phyloP scores from a whole-genome alignment of 1,139 yeast genomes.

The Hemisphaericaspora subhashii region DNA sequence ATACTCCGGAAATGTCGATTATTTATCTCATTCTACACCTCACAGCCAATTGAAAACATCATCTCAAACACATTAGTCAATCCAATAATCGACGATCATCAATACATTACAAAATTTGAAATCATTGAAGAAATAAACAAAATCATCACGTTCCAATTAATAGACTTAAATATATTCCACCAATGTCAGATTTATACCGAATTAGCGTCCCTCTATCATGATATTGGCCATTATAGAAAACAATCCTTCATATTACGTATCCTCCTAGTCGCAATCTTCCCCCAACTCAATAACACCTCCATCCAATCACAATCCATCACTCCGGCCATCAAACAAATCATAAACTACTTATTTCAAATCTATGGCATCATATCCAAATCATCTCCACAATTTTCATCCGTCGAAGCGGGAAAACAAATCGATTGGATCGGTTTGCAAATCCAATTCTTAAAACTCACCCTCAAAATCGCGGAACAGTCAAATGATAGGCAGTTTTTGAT shows the following conservation, averaged over 20 bases:
- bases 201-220: slow-evolving; percentile 64
- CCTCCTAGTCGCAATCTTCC: slow-evolving; percentile 52
- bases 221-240: slow-evolving; percentile 64
- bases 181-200: slow-evolving; percentile 65
- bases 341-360: slow-evolving; percentile 39
- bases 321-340: slow-evolving; percentile 31
- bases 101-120: slow-evolving; percentile 31
- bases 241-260: slow-evolving; percentile 68
- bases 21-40: slow-evolving; percentile 52
- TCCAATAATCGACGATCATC: slow-evolving; percentile 24
- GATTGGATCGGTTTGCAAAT: slow-evolving; percentile 62
- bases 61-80: slow-evolving; percentile 2
- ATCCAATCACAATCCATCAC: slow-evolving; percentile 2
- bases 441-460: slow-evolving; percentile 54
- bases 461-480: slow-evolving; percentile 52
- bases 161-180: slow-evolving; percentile 47
- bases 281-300: slow-evolving; percentile 29
- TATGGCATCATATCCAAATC: slow-evolving; percentile 42
- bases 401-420: slow-evolving; percentile 23
- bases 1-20: slow-evolving; percentile 63
- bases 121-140: slow-evolving; percentile 54
- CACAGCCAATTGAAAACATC: slow-evolving; percentile 35
- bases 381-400: slow-evolving; percentile 27
- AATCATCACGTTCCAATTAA: slow-evolving; percentile 38
- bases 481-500: slow-evolving; percentile 49